phyloP scores from a whole-genome alignment of 1,139 yeast genomes.

The Taphrina populina region DNA sequence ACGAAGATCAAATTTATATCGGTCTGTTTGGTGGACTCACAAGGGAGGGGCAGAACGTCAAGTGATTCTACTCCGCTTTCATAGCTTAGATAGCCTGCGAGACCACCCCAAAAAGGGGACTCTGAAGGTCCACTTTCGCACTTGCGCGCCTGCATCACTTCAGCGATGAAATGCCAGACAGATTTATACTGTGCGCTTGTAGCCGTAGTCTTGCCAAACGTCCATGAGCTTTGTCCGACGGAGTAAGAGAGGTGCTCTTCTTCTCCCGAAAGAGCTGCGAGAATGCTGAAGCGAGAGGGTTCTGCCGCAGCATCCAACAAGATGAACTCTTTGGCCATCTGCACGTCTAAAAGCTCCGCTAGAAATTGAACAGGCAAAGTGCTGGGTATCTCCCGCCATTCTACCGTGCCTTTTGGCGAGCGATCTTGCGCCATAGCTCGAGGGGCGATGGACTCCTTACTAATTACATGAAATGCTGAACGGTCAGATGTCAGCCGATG shows the following conservation, averaged over 20 bases:
- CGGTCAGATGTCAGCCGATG: not conserved
- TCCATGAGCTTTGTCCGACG: slow-evolving; percentile 38
- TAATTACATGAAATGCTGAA: not conserved
- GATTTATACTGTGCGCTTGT: not conserved
- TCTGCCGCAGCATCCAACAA: slow-evolving; percentile 70
- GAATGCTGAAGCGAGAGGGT: slow-evolving; percentile 61
- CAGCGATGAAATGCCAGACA: slow-evolving; percentile 56
- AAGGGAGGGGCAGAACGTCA: slow-evolving; percentile 3
- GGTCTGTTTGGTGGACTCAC: not conserved
- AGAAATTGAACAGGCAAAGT: not conserved
- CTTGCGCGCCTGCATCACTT: slow-evolving; percentile 49
- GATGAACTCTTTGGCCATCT: slow-evolving; percentile 45
- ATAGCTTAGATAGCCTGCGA: slow-evolving; percentile 78
- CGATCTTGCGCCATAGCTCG: not conserved
- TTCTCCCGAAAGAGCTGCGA: not conserved
- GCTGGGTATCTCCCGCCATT: not conserved
- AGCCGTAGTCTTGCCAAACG: not conserved
- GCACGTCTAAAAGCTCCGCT: slow-evolving; percentile 14
- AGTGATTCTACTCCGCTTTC: slow-evolving; percentile 50
- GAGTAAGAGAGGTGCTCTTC: slow-evolving; percentile 2
- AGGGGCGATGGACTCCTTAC: not conserved
- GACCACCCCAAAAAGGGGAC: slow-evolving; percentile 84
- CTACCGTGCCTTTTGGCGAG: not conserved
- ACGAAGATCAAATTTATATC: slow-evolving; percentile 74
- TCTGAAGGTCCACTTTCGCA: slow-evolving; percentile 39